Evolutionary conservation across 495 filamentous ascomycete genomes (phyloP).

Genomic region (Penicillium malachiteum): DNA sequence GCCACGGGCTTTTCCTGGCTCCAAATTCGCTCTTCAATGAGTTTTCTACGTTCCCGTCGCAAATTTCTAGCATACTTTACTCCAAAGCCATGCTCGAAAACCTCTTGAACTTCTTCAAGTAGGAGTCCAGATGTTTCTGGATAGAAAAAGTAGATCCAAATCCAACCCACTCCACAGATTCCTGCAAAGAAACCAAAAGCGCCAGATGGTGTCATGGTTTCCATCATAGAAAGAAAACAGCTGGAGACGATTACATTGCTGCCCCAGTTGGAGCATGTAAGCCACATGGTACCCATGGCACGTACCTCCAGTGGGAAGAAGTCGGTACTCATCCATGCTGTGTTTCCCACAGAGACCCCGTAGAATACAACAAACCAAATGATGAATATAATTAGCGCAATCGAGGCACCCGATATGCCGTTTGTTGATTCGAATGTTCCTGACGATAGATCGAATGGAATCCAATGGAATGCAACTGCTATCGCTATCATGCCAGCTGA

Average conservation of each 20-base stretch:
- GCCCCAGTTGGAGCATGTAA: slow-evolving; percentile 51
- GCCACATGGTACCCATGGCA: slow-evolving; percentile 53
- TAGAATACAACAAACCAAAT: slow-evolving; percentile 51
- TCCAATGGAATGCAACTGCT: slow-evolving; percentile 50
- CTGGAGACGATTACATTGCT: slow-evolving; percentile 53
- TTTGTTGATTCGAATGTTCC: slow-evolving; percentile 20
- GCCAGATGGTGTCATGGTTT: slow-evolving; percentile 46
- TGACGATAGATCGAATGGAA: slow-evolving; percentile 42
- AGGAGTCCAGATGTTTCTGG: slow-evolving; percentile 50
- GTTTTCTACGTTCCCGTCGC: slow-evolving; percentile 28
- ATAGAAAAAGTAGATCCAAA: slow-evolving; percentile 49
- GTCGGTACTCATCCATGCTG: slow-evolving; percentile 51
- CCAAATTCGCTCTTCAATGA: slow-evolving; percentile 6
- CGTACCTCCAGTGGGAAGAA: slow-evolving; percentile 54
- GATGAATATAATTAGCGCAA: slow-evolving; percentile 48
- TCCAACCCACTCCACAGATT: slow-evolving; percentile 47
- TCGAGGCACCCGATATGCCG: slow-evolving; percentile 35
- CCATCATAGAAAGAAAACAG: slow-evolving; percentile 52
- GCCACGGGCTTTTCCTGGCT: slow-evolving; percentile 6
- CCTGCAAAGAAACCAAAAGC: slow-evolving; percentile 54
- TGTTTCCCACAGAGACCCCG: slow-evolving; percentile 46
- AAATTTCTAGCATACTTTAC: slow-evolving; percentile 40
- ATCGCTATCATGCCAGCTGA: slow-evolving; percentile 38
- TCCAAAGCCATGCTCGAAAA: slow-evolving; percentile 49
- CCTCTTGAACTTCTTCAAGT: slow-evolving; percentile 49